A percentile compares a stretch with the other conserved stretches of the same genome.
Evolutionary conservation across 192 early-diverging fungal genomes (phyloP).

Genomic region (Dissophora globulifera): DNA sequence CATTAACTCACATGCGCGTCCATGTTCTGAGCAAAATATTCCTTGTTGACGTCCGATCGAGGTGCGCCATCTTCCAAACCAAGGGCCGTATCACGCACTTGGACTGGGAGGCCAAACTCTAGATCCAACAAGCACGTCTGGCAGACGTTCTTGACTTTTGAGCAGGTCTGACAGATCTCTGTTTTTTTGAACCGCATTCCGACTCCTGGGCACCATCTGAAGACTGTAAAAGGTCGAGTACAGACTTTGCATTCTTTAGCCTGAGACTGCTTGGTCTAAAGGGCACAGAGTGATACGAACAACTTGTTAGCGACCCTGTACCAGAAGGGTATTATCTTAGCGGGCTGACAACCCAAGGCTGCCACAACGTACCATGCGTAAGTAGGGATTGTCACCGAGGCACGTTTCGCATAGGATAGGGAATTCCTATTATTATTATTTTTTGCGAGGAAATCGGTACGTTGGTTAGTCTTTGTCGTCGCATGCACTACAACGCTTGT

Average conservation of each 20-base stretch:
- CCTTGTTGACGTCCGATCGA: constrained; percentile 84
- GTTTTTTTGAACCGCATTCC: constrained; percentile 99
- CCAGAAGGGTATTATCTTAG: too few relatives aligned
- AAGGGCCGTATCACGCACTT: constrained; percentile 91
- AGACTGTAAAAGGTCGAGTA: constrained; percentile 91
- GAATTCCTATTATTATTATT: constrained; percentile 80
- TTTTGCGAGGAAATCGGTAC: too few relatives aligned
- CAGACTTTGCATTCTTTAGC: constrained; percentile 92
- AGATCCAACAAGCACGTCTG: constrained; percentile 97
- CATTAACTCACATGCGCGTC: constrained; percentile 75
- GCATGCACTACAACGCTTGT: too few relatives aligned
- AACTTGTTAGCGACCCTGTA: too few relatives aligned
- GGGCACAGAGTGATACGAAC: constrained; percentile 3
- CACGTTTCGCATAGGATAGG: constrained; percentile 97
- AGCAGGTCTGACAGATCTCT: constrained; percentile 97
- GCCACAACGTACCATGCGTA: constrained; percentile 96
- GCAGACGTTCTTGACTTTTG: constrained; percentile 98
- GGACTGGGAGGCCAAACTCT: constrained; percentile 92
- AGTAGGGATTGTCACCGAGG: constrained; percentile 96
- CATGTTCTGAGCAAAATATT: constrained; percentile 86
- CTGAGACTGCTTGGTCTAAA: constrained; percentile 73
- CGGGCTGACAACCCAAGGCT: too few relatives aligned
- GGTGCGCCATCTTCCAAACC: constrained; percentile 83
- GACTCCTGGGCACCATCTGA: constrained; percentile 94
- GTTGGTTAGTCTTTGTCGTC: too few relatives aligned